phyloP scores from a whole-genome alignment of 23 red algal species.

The Gracilaria gracilis region DNA sequence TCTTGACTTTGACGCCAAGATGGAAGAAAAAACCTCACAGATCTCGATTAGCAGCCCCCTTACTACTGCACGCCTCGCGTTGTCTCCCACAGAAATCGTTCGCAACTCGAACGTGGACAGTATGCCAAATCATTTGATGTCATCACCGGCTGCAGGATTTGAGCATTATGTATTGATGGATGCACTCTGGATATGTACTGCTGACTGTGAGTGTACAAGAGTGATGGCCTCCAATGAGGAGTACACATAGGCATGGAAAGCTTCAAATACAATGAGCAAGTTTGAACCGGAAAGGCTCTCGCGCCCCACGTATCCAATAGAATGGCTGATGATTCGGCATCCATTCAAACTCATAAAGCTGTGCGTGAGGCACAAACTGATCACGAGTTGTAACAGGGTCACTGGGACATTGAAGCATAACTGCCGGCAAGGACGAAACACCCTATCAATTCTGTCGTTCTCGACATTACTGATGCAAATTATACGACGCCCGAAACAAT shows the following conservation, averaged over 20 bases:
- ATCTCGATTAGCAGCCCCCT: background rate
- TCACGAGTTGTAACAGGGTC: conserved; percentile 48
- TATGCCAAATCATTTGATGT: conserved; percentile 11
- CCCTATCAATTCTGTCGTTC: conserved; percentile 65
- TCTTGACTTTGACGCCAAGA: background rate
- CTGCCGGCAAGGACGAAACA: conserved; percentile 67
- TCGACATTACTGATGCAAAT: conserved; percentile 53
- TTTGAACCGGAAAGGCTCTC: conserved; percentile 79
- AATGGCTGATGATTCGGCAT: conserved; percentile 44
- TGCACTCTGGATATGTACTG: conserved; percentile 66
- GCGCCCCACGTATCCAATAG: conserved; percentile 64
- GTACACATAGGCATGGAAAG: conserved; percentile 70
- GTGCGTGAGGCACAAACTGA: conserved; percentile 74
- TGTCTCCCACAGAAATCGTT: background rate
- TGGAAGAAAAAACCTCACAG: background rate
- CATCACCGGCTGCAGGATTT: conserved; percentile 61
- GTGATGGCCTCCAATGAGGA: conserved; percentile 57
- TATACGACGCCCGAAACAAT: background rate
- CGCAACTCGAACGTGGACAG: background rate
- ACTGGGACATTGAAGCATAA: conserved; percentile 72
- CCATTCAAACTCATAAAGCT: conserved; percentile 57
- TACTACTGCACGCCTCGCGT: background rate
- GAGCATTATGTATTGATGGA: conserved; percentile 55
- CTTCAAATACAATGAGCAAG: conserved; percentile 52
- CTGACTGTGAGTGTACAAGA: conserved; percentile 57